A percentile compares a stretch with the other conserved stretches of the same genome.
Evolutionary conservation across 306 rosid genomes (phyloP).

Genomic region (Glycyrrhiza uralensis): DNA sequence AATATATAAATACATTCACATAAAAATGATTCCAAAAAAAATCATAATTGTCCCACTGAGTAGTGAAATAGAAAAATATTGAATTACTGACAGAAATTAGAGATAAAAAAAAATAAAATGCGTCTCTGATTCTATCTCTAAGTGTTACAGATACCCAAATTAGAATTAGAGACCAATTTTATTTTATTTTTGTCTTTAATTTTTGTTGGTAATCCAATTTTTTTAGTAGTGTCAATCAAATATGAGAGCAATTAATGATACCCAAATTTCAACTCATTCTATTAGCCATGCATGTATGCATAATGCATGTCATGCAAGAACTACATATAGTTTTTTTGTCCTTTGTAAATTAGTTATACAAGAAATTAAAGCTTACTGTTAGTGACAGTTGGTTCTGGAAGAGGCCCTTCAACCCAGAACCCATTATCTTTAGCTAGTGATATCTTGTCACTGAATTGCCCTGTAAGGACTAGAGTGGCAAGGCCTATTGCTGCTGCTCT

Average conservation of each 20-base stretch:
- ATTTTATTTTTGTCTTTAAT: no score
- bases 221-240: not conserved
- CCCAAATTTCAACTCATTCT: not conserved
- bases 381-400: conserved; percentile 56
- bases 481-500: conserved; percentile 65
- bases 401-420: conserved; percentile 69
- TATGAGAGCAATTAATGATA: not conserved
- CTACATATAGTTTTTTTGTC: not conserved
- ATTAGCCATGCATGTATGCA: not conserved
- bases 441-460: conserved; percentile 28
- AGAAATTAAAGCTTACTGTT: conserved; percentile 56
- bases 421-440: conserved; percentile 69
- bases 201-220: no score
- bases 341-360: not conserved
- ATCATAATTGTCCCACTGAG: not conserved
- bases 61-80: no score
- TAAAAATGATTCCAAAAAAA: not conserved
- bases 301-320: no score
- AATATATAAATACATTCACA: conserved; percentile 2
- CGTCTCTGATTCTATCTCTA: no score
- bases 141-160: no score
- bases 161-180: no score
- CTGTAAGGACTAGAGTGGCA: conserved; percentile 53
- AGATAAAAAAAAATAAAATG: no score
- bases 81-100: no score